Base-by-base conservation (phyloP, 495 filamentous ascomycete species). In the Xylaria acuta region DNA sequence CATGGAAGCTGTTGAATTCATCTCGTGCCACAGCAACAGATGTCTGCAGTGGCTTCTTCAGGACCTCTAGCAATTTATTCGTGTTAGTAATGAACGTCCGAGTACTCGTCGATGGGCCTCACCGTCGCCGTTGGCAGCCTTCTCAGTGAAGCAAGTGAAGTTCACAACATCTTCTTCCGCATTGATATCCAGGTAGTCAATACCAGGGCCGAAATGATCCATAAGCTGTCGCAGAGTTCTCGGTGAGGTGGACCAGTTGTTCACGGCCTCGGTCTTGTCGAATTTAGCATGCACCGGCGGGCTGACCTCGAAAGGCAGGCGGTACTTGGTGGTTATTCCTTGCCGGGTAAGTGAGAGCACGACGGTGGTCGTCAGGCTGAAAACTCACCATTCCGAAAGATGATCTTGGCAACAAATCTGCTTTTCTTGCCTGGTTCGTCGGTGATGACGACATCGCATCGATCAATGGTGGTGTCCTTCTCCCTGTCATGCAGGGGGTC, bases 61-160 rank as follows among this genome's bases (percentile, higher is more conserved):
- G 86, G 40, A 97, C 89, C 75, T 97, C 94, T 95, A 20, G 5
- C 14, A 43, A 11, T 32, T 56, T 2, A 18, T 25, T 12, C 3
- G 47, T 56, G 16, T 71, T 40, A 71, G 34, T n/a, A 0, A 27
- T 18, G 18, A 51, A 16, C 56, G 3, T 56, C 16, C 0, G 22
- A 16, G 18, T 25, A 5, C 34, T 56, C 40, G 8, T 8, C 9
- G 20, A 45, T 34, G 30, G 11, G 22, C 66, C 81, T 36, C 81
- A 93, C 93, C 92, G 85, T 93, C 96, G 14, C 93, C 94, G 70
- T 92, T 91, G 64, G 88, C 88, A 47, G 95, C 88, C 79, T 96
- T 97, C 75, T 97, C 96, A 1, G 95, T 98, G 76, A 95, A 98
- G 79, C 95, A 98, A 2, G 94, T 98, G 75, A 99, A 97, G 59